Evolutionary conservation across 768 basidiomycete species (phyloP).

Genomic region (Mycena latifolia): DNA sequence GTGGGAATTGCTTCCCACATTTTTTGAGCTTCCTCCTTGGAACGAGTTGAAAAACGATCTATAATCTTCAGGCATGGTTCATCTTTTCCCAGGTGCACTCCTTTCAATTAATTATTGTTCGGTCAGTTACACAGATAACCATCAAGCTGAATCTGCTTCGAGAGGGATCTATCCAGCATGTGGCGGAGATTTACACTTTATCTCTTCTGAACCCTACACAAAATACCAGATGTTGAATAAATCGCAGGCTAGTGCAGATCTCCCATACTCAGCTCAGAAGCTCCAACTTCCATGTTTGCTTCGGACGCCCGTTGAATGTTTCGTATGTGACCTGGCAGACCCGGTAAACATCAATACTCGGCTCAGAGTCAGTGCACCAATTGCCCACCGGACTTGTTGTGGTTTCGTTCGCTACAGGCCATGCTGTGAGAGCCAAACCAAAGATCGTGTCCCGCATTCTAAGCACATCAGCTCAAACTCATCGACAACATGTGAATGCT

Average conservation of each 20-base stretch:
- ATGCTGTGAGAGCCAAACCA: background rate
- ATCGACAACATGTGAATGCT: background rate
- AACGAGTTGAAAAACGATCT: slow-evolving; percentile 26
- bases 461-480: background rate
- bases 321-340: background rate
- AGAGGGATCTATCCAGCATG: too few relatives aligned
- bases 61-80: background rate
- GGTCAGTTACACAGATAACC: too few relatives aligned
- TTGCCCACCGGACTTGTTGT: background rate
- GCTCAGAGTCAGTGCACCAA: too few relatives aligned
- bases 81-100: background rate
- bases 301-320: background rate
- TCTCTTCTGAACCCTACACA: too few relatives aligned
- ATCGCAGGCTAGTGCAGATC: too few relatives aligned
- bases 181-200: too few relatives aligned
- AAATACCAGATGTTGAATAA: too few relatives aligned
- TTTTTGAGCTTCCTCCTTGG: slow-evolving; percentile 33
- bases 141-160: too few relatives aligned
- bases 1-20: slow-evolving; percentile 31
- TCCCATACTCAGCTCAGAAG: background rate
- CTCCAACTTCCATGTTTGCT: background rate
- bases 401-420: background rate
- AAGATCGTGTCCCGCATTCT: background rate
- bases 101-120: background rate
- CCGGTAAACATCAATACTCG: background rate